These are phyloP conservation scores for Colletotrichum plurivorum DNA, from an alignment of 2,329 filamentous ascomycete genomes.

Conservation along the genomic window DNA sequence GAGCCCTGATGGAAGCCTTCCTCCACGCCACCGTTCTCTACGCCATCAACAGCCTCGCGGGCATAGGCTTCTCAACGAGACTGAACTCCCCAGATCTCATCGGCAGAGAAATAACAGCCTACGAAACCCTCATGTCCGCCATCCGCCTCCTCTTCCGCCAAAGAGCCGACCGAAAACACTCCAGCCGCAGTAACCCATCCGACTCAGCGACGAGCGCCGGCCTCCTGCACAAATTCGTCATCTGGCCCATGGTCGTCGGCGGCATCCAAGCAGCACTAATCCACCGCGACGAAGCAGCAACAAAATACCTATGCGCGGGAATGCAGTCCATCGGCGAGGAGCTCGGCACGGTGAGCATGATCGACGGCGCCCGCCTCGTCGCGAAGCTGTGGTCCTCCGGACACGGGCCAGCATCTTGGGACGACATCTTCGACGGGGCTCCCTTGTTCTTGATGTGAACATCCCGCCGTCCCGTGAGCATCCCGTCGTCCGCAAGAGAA, in stretches of 20 bases:
- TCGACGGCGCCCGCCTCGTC: slow-evolving; percentile 30
- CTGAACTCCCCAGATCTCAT: rapidly evolving
- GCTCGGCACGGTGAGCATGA: slow-evolving; percentile 28
- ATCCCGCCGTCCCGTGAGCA: neutral
- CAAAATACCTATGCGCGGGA: neutral
- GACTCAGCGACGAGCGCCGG: slow-evolving; percentile 13
- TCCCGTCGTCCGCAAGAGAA: neutral
- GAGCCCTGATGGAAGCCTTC: slow-evolving; percentile 17
- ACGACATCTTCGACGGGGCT: slow-evolving; percentile 27
- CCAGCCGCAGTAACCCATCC: neutral
- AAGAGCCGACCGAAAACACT: neutral
- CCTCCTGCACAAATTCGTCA: slow-evolving; percentile 22
- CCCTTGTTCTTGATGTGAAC: slow-evolving; percentile 29
- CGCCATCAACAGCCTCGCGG: slow-evolving; percentile 21
- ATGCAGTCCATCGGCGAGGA: slow-evolving; percentile 26
- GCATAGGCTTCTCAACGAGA: neutral
- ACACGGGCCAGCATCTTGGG: neutral
- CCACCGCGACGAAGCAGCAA: slow-evolving; percentile 3
- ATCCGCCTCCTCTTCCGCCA: slow-evolving; percentile 18
- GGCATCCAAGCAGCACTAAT: slow-evolving; percentile 23
- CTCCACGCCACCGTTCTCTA: neutral
- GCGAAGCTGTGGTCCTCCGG: neutral
- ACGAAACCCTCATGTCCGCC: neutral
- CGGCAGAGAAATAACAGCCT: neutral
- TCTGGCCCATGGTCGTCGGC: slow-evolving; percentile 21